Base-by-base conservation (phyloP, 2,329 filamentous ascomycete species). In the Claviceps arundinis region DNA sequence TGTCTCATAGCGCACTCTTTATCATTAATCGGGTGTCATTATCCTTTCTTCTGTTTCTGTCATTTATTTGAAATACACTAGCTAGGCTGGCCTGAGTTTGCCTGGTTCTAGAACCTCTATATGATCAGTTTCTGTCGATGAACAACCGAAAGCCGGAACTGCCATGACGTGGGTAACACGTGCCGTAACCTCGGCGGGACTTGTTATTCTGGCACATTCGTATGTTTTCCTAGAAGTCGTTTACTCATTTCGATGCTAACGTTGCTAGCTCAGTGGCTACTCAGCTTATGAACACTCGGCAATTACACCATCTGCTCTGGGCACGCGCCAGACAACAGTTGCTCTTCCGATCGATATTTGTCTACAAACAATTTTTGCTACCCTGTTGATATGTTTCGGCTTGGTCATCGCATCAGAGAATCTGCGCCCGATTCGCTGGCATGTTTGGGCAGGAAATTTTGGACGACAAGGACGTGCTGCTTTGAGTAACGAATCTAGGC, bases 201-300 rank as follows among this genome's bases (percentile, higher is more conserved):
- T 91, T 13, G 60, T 95, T 52, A 77, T 96, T 58, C 77, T 96
- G 17, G 81, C 83, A 46, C 91, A 96, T 69, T 87, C 90, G 91
- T 96, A 82, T 69, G 87, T 52, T 22, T 48, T 30, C 41, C 9
- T 37, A 11, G 5, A 26, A 26, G n/a, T 37, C 26, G 51, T 22
- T 8, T 16, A 47, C 37, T 24, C 37, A 34, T 50, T 44, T 40
- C 46, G 41, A 40, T 62, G 51, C 64, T 56, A 47, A 24, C 26
- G 5, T 16, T 11, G 54, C 47, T 50, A 30, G 26, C 40, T 53
- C 51, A 98, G 93, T 57, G 94, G 90, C 71, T 98, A 97, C 71
- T 98, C 93, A 50, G 89, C 90, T 47, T 87, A 95, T 69, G 93
- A 98, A 71, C 87, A 95, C 71, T 85, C 88, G 6, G 76, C 82